phyloP scores from a whole-genome alignment of 352 stramenopile genomes.

The Pythium periplocum region DNA sequence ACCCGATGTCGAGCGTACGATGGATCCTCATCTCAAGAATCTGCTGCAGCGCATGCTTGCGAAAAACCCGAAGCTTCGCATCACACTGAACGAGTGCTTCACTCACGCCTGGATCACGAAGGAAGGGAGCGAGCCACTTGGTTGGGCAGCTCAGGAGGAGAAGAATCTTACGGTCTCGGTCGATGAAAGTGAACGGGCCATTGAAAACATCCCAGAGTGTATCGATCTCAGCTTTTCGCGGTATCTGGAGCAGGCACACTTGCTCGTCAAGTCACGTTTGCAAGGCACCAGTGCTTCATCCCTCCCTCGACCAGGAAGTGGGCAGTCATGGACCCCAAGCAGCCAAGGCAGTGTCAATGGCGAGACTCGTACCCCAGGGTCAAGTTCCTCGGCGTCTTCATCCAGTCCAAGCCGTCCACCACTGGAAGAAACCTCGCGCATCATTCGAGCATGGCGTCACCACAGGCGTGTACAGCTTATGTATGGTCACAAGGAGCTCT shows the following conservation, averaged over 20 bases:
- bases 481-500: conserved; percentile 84
- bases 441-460: conserved; percentile 81
- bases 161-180: conserved; percentile 73
- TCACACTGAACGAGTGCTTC: conserved; percentile 80
- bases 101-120: conserved; percentile 91
- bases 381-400: conserved; percentile 21
- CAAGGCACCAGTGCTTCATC: conserved; percentile 11
- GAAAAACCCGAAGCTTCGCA: conserved; percentile 80
- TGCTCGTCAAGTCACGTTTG: conserved; percentile 71
- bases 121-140: conserved; percentile 86
- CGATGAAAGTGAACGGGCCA: conserved; percentile 80
- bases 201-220: conserved; percentile 82
- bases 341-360: background rate
- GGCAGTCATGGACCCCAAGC: background rate
- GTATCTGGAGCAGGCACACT: conserved; percentile 68
- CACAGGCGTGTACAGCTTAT: conserved; percentile 86
- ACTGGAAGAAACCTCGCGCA: conserved; percentile 63
- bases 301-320: background rate
- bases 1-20: conserved; percentile 58
- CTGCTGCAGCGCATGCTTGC: conserved; percentile 89
- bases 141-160: conserved; percentile 25
- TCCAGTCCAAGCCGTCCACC: conserved; percentile 56
- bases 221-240: conserved; percentile 77
- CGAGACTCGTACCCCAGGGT: background rate
- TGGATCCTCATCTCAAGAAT: conserved; percentile 88